Conservation (phyloP, 768 basidiomycete genomes). For the Termitomyces bulborhizus region DNA sequence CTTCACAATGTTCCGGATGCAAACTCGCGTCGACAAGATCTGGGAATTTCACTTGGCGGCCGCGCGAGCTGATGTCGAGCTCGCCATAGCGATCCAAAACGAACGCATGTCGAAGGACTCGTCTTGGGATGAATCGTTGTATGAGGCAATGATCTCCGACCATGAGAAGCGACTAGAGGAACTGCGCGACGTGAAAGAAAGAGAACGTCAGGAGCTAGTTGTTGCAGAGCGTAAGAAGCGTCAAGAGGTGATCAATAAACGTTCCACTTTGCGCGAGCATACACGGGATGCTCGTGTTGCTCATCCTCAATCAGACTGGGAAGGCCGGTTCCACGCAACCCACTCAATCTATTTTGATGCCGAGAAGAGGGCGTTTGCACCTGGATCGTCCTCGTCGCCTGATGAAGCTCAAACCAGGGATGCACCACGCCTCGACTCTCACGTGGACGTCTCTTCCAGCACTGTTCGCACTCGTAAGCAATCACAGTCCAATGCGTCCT, state of each 20-base stretch:
- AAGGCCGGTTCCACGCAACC: constrained; percentile 6
- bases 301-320: constrained; percentile 8
- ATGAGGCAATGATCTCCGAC: constrained; percentile 26
- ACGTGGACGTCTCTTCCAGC: constrained; percentile 1
- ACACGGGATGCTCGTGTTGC: constrained; percentile 3
- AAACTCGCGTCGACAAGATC: constrained; percentile 39
- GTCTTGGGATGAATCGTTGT: constrained; percentile 20
- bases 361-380: constrained; percentile 10
- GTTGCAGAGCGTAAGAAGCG: constrained; percentile 31
- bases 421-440: background rate
- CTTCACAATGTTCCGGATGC: constrained; percentile 39
- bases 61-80: constrained; percentile 34
- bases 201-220: constrained; percentile 38
- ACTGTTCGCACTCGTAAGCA: constrained; percentile 8
- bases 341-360: constrained; percentile 10
- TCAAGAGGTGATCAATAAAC: constrained; percentile 22
- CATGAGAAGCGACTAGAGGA: constrained; percentile 32
- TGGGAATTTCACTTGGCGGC: constrained; percentile 45
- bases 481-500: constrained; percentile 7
- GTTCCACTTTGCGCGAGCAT: constrained; percentile 13
- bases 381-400: constrained; percentile 2
- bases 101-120: constrained; percentile 28
- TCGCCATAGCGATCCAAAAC: constrained; percentile 31
- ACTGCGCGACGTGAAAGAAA: constrained; percentile 42
- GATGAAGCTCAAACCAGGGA: constrained; percentile 4